Conservation (phyloP, 352 stramenopile genomes). For the Pythium guiyangense region DNA sequence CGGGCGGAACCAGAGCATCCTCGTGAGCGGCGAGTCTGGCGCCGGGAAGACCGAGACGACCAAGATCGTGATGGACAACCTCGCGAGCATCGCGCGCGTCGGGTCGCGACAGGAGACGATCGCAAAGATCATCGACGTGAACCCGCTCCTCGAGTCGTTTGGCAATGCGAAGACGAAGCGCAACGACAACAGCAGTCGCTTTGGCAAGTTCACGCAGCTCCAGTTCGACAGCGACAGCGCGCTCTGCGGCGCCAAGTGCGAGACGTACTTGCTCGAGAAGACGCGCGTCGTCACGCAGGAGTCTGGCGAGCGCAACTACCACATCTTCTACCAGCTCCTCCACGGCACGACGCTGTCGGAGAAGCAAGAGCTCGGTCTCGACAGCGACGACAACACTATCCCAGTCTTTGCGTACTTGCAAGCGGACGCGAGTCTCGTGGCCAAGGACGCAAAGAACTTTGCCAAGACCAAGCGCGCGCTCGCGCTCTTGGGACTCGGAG, state of each 20-base stretch:
- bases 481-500: constrained; percentile 46
- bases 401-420: constrained; percentile 50
- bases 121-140: too few relatives aligned
- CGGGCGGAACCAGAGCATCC: constrained; percentile 75
- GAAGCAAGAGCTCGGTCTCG: constrained; percentile 37
- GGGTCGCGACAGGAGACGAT: constrained; percentile 20
- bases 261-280: constrained; percentile 97
- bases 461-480: constrained; percentile 58
- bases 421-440: constrained; percentile 30
- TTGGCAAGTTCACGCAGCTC: constrained; percentile 97
- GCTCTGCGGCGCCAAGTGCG: constrained; percentile 86
- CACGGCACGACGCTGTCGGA: constrained; percentile 36
- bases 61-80: constrained; percentile 89
- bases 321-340: constrained; percentile 95
- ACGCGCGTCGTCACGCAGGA: constrained; percentile 92
- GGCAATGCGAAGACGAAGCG: constrained; percentile 96
- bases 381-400: constrained; percentile 7
- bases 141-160: constrained; percentile 98
- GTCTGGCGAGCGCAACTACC: constrained; percentile 91
- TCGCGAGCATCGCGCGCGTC: constrained; percentile 63
- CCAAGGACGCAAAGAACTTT: constrained; percentile 49
- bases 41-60: constrained; percentile 93
- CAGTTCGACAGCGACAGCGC: constrained; percentile 84
- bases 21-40: constrained; percentile 84
- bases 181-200: constrained; percentile 96